Conservation (phyloP, 805 yeast species). For the Saturnispora saitoi region DNA sequence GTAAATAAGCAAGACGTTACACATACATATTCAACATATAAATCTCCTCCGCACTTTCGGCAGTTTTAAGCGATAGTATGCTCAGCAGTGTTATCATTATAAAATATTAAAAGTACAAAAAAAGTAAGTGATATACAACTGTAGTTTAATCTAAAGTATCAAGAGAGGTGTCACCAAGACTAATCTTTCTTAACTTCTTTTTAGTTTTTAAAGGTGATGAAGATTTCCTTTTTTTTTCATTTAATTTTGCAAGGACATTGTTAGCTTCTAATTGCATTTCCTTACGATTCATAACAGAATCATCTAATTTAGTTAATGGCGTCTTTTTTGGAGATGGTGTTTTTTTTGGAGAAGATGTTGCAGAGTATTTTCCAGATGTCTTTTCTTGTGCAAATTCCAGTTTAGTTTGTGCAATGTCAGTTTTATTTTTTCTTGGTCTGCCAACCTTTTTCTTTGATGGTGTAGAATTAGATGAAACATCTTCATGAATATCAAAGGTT, state of each 20-base stretch:
- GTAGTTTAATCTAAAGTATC: slow-evolving; percentile 1
- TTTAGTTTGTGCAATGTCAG: slow-evolving; percentile 1
- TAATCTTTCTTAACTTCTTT: slow-evolving; percentile 12
- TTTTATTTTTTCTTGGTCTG: slow-evolving; percentile 3
- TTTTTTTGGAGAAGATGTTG: slow-evolving; percentile 3
- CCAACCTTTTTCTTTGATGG: not conserved
- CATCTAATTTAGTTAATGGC: slow-evolving; percentile 7
- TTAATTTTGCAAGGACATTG: not conserved
- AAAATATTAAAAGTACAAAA: not conserved
- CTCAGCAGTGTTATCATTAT: not conserved
- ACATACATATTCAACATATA: not conserved
- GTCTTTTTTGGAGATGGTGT: slow-evolving; percentile 4
- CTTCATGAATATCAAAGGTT: slow-evolving; percentile 6
- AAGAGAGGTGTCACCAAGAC: slow-evolving; percentile 7
- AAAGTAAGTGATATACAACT: not conserved
- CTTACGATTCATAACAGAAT: slow-evolving; percentile 11
- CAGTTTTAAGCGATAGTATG: slow-evolving; percentile 9
- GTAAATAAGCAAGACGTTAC: not conserved
- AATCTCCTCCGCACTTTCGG: not conserved
- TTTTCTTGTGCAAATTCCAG: not conserved
- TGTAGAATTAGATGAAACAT: not conserved
- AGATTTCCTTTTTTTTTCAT: slow-evolving; percentile 11
- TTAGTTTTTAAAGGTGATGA: slow-evolving; percentile 13
- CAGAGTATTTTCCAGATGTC: not conserved
- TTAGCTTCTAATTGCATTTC: slow-evolving; percentile 4